phyloP scores from a whole-genome alignment of 805 yeast genomes.

The Suhomyces vadensis region DNA sequence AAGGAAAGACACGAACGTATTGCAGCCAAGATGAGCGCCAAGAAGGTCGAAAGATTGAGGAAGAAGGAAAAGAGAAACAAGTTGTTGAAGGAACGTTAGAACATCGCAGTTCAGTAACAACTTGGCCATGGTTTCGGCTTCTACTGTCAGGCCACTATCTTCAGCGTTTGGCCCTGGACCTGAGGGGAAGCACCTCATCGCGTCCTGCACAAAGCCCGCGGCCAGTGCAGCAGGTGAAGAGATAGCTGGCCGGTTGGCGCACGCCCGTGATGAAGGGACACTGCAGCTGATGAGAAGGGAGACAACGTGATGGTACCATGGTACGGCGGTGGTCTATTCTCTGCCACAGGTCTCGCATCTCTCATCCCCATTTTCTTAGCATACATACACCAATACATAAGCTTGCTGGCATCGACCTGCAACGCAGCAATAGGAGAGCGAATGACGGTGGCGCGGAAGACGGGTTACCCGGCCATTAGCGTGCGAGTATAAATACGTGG shows the following conservation, averaged over 20 bases:
- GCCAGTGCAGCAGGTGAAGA: background rate
- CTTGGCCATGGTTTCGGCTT: background rate
- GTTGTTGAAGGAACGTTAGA: constrained; percentile 81
- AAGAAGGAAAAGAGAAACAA: constrained; percentile 94
- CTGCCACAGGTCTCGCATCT: background rate
- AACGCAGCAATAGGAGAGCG: constrained; percentile 6
- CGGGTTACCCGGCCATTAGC: constrained; percentile 23
- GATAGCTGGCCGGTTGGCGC: constrained; percentile 1
- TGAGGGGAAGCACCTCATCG: background rate
- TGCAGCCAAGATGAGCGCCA: constrained; percentile 86
- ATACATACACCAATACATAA: constrained; percentile 6
- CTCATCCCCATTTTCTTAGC: background rate
- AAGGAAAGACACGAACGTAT: constrained; percentile 81
- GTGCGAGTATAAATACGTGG: constrained; percentile 26
- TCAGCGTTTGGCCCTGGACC: background rate
- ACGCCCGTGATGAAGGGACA: background rate
- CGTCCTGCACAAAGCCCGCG: constrained; percentile 2
- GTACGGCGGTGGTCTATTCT: background rate
- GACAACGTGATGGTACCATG: background rate
- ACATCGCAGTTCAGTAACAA: background rate
- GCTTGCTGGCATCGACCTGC: background rate
- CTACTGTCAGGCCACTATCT: background rate
- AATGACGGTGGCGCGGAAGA: constrained; percentile 5
- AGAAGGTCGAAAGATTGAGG: constrained; percentile 86
- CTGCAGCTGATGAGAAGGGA: too few species aligned